Percentiles rank a stretch among this genome's conserved stretches.
phyloP scores from a whole-genome alignment of 768 basidiomycete species.

The Phlebiopsis gigantea region DNA sequence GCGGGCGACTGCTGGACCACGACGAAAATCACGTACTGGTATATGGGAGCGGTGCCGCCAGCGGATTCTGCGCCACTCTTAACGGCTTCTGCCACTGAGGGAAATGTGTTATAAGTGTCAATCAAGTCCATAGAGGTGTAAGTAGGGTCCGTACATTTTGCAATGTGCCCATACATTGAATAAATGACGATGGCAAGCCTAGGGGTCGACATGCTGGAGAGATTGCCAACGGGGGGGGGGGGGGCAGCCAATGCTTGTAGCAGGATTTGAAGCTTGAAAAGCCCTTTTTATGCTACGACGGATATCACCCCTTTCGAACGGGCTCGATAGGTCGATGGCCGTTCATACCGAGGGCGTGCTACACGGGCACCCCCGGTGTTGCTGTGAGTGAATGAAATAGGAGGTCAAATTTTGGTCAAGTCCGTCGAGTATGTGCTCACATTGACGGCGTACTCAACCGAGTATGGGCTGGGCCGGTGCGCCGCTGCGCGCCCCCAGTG shows the following conservation, averaged over 20 bases:
- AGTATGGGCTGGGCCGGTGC: no score
- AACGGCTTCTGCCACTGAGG: constrained; percentile 54
- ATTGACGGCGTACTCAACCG: no score
- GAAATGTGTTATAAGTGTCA: neutral
- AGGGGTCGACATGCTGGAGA: constrained; percentile 19
- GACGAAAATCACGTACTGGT: constrained; percentile 32
- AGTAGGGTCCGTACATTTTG: constrained; percentile 40
- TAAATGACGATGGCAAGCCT: constrained; percentile 70
- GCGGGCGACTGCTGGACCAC: neutral
- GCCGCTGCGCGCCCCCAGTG: no score
- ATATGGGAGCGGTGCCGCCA: constrained; percentile 40
- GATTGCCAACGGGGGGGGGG: neutral
- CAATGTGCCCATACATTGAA: constrained; percentile 70
- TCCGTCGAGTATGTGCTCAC: no score
- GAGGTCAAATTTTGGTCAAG: no score
- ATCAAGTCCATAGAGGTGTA: neutral
- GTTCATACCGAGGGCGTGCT: no score
- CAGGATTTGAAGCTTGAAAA: no score
- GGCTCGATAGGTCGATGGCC: no score
- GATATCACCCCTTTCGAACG: no score
- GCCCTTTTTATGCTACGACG: no score
- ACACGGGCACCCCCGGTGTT: no score
- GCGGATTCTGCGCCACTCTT: constrained; percentile 38
- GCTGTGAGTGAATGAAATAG: no score
- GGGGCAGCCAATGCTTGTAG: neutral